Base-by-base conservation (phyloP, 2,329 filamentous ascomycete species). In the Ophiostoma ulmi region DNA sequence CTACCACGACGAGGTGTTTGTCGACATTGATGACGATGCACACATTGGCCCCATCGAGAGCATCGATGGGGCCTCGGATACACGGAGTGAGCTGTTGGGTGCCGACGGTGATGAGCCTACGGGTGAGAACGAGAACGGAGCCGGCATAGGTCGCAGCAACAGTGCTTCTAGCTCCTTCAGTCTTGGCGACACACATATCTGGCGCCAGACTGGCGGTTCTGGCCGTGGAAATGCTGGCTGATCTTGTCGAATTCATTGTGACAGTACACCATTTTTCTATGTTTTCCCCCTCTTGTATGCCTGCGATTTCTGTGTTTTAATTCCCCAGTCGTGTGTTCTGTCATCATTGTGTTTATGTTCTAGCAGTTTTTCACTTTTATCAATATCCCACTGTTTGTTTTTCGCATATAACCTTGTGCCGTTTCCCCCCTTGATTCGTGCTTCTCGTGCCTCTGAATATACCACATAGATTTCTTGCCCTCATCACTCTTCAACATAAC, bases 151-250 rank as follows among this genome's bases (percentile, higher is more conserved):
- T 69, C 78, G 78, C 69, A 83, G 80, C 71, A 77, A 78, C 31
- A 65, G 63, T 22, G 63, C 20, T n/a, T 77, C 80, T 58, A 84
- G 82, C 72, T 81, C 80, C 35, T 75, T 84, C 44, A 84, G 83
- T 71, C 75, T 84, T 4, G 83, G 83, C 4, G 83, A 85, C 75
- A 84, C 83, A 13, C 82, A 85, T 74, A 79, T 85, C 17, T 85
- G 83, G 83, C 78, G 83, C 70, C 79, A 82, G 3, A 44, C 41
- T n/a, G 64, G 44, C 26, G 26, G 4, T n/a, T 35, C 35, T n/a
- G 48, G 5, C 48, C n/a, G 31, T 14, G 26, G n/a, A 14, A 65
- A 63, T 48, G 31, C 52, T n/a, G 67, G 70, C 44, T 39, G 55
- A 26, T 20, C 10, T 20, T 52, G 10, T 31, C 44, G n/a, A 48